phyloP scores from a whole-genome alignment of 2,329 filamentous ascomycete species.

The Seiridium unicorne region DNA sequence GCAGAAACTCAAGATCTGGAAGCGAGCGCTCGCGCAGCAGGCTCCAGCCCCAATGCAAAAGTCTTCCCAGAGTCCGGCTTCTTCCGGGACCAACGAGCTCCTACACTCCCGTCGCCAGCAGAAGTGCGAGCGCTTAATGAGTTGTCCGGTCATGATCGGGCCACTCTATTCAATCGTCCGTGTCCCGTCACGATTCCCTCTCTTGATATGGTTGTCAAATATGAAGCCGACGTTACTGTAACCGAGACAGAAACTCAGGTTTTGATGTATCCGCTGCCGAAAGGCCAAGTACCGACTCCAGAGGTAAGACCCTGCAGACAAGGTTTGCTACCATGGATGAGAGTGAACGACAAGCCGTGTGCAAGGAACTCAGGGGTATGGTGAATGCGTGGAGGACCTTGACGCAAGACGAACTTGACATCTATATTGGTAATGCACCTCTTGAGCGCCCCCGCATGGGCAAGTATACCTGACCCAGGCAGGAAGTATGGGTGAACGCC shows the following conservation, averaged over 20 bases:
- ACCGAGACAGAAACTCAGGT: conserved; percentile 27
- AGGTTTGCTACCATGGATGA: not conserved
- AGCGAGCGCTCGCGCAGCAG: not conserved
- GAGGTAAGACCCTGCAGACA: not conserved
- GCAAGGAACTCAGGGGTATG: conserved; percentile 24
- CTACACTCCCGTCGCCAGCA: conserved; percentile 25
- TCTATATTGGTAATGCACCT: not conserved
- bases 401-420: not conserved
- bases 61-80: conserved; percentile 14
- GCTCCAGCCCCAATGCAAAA: not conserved
- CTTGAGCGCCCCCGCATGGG: not conserved
- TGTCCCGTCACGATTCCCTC: conserved; percentile 29
- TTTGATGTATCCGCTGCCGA: conserved; percentile 22
- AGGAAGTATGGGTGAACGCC: conserved; percentile 27
- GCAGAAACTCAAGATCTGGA: not conserved
- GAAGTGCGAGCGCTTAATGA: conserved; percentile 27
- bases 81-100: conserved; percentile 17
- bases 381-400: conserved; percentile 4
- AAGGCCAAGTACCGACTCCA: conserved; percentile 12
- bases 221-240: conserved; percentile 27
- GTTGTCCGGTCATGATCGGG: conserved; percentile 12
- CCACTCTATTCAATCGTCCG: conserved; percentile 21
- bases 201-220: conserved; percentile 32
- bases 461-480: conserved; percentile 14
- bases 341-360: conserved; percentile 20